Evolutionary conservation across 306 rosid genomes (phyloP).

Genomic region (Carpinus fangiana): DNA sequence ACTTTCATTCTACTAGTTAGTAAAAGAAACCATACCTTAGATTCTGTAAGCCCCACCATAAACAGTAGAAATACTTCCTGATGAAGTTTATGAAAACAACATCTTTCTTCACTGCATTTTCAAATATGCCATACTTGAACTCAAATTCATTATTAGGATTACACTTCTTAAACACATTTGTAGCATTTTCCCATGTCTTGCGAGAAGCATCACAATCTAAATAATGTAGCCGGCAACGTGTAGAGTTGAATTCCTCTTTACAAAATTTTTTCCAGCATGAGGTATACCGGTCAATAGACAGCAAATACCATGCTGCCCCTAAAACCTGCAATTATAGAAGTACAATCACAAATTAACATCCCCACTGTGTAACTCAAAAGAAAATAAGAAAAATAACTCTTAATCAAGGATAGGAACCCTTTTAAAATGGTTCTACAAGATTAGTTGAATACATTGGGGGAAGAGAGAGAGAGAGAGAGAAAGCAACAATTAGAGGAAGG

Average conservation of each 20-base stretch:
- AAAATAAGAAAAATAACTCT: constrained; percentile 13
- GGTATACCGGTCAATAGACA: constrained; percentile 82
- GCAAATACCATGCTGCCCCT: constrained; percentile 97
- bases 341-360: constrained; percentile 16
- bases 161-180: constrained; percentile 64
- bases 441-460: neutral
- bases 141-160: constrained; percentile 39
- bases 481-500: neutral
- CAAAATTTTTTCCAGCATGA: constrained; percentile 87
- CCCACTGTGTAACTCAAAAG: neutral
- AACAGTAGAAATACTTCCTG: constrained; percentile 75
- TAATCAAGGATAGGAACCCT: neutral
- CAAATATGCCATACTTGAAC: constrained; percentile 77
- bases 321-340: constrained; percentile 60
- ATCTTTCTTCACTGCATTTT: constrained; percentile 54
- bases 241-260: constrained; percentile 46
- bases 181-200: constrained; percentile 54
- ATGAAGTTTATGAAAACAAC: constrained; percentile 69
- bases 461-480: neutral
- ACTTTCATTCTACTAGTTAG: constrained; percentile 2
- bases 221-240: constrained; percentile 44
- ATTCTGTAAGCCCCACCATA: constrained; percentile 99
- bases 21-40: constrained; percentile 60
- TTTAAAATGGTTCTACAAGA: neutral
- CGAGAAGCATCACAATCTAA: constrained; percentile 67